phyloP scores from a whole-genome alignment of 192 early-diverging fungal genomes.

The Coemansia guatemalensis region DNA sequence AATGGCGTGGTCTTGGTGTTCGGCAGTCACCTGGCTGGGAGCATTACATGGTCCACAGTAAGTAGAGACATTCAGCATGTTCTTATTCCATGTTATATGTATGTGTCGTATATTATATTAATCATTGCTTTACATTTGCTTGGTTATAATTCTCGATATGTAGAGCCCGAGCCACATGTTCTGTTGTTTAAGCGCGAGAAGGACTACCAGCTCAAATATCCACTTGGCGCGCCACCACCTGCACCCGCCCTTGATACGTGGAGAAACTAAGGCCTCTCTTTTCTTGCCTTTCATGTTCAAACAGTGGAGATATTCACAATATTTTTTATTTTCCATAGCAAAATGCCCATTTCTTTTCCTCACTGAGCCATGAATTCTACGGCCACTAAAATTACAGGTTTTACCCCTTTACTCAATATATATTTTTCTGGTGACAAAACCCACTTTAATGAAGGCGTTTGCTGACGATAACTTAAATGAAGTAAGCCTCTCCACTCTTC shows the following conservation, averaged over 20 bases:
- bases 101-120: background rate
- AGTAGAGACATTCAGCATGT: background rate
- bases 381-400: too few species aligned
- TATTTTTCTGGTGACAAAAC: too few species aligned
- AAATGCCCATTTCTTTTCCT: too few species aligned
- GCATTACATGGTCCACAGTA: slow-evolving; percentile 51
- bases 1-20: slow-evolving; percentile 46
- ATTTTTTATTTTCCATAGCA: background rate
- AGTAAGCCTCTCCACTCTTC: too few species aligned
- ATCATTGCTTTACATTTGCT: background rate
- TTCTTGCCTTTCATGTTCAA: background rate
- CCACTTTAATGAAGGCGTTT: too few species aligned
- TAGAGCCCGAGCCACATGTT: slow-evolving; percentile 51
- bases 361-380: too few species aligned
- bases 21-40: slow-evolving; percentile 52
- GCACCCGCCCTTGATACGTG: background rate
- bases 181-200: slow-evolving; percentile 51
- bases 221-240: slow-evolving; percentile 4
- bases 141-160: background rate
- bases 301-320: background rate
- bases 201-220: slow-evolving; percentile 22
- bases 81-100: background rate
- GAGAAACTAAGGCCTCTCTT: slow-evolving; percentile 4
- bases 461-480: too few species aligned
- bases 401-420: too few species aligned